Percentiles rank a stretch among this genome's conserved stretches.
phyloP scores from a whole-genome alignment of 106 monocot genomes.

The Xerophyta viscosa region DNA sequence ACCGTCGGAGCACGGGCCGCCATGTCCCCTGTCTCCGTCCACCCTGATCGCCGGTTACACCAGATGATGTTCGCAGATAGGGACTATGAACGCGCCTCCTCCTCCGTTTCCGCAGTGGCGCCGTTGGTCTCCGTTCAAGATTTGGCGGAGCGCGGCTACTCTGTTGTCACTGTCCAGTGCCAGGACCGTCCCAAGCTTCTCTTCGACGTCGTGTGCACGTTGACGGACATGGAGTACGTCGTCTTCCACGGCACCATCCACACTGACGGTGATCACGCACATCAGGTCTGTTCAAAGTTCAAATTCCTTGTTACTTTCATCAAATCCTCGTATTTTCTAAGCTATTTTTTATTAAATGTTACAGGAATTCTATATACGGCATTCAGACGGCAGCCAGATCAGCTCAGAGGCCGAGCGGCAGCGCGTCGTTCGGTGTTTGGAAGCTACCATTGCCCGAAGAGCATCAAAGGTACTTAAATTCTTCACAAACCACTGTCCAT shows the following conservation, averaged over 20 bases:
- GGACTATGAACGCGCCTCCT: slow-evolving; percentile 7
- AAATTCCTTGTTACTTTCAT: too few species aligned
- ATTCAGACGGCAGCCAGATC: slow-evolving; percentile 38
- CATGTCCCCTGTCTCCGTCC: not conserved
- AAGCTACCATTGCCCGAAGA: slow-evolving; percentile 39
- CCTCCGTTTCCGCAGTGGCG: not conserved
- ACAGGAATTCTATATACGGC: slow-evolving; percentile 51
- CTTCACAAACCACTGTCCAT: not conserved
- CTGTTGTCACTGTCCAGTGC: slow-evolving; percentile 34
- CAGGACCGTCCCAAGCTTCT: slow-evolving; percentile 31
- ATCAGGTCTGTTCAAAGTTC: slow-evolving; percentile 8
- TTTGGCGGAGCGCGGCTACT: slow-evolving; percentile 32
- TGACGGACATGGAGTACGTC: slow-evolving; percentile 41
- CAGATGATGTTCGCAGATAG: slow-evolving; percentile 43
- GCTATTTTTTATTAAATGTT: not conserved
- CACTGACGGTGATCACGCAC: slow-evolving; percentile 22
- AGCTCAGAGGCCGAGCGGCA: slow-evolving; percentile 48
- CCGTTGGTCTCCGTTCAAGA: slow-evolving; percentile 30
- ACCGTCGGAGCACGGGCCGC: slow-evolving; percentile 8
- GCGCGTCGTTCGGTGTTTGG: slow-evolving; percentile 27
- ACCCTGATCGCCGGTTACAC: slow-evolving; percentile 47
- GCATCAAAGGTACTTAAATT: slow-evolving; percentile 24
- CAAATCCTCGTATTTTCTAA: too few species aligned
- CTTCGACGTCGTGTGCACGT: slow-evolving; percentile 34
- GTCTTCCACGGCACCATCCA: slow-evolving; percentile 39